A percentile compares a stretch with the other conserved stretches of the same genome.
Conservation (phyloP, 139 green algal species). For the Nannochloris sp. region DNA sequence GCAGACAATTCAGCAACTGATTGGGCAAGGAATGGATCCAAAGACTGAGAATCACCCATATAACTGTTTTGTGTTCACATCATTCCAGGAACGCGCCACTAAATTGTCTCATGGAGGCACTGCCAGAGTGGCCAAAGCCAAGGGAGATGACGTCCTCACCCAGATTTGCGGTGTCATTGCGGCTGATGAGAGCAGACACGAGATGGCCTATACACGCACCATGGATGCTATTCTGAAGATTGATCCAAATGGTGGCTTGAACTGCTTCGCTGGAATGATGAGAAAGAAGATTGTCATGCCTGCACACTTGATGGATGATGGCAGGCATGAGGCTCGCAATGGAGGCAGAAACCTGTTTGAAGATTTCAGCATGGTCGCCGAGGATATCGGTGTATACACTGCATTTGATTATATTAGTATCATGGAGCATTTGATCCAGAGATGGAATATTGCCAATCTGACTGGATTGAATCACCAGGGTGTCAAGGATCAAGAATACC, state of each 20-base stretch:
- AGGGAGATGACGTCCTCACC: slow-evolving; percentile 69
- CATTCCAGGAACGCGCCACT: slow-evolving; percentile 85
- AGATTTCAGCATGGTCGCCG: slow-evolving; percentile 86
- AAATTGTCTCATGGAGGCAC: slow-evolving; percentile 96
- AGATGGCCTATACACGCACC: slow-evolving; percentile 88
- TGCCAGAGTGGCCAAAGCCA: slow-evolving; percentile 67
- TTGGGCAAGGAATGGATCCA: slow-evolving; percentile 13
- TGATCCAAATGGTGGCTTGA: slow-evolving; percentile 78
- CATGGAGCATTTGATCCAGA: slow-evolving; percentile 81
- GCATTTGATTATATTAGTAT: slow-evolving; percentile 82
- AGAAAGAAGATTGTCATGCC: slow-evolving; percentile 98
- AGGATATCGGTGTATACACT: slow-evolving; percentile 68
- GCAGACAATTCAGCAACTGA: slow-evolving; percentile 68
- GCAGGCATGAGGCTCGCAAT: slow-evolving; percentile 50
- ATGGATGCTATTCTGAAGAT: slow-evolving; percentile 77
- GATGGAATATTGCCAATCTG: slow-evolving; percentile 59
- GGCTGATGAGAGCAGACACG: slow-evolving; percentile 91
- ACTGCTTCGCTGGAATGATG: slow-evolving; percentile 98
- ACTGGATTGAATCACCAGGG: slow-evolving; percentile 50
- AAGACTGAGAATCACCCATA: slow-evolving; percentile 20
- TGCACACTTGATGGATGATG: slow-evolving; percentile 92
- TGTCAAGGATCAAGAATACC: slow-evolving; percentile 47
- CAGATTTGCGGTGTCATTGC: slow-evolving; percentile 91
- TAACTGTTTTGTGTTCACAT: slow-evolving; percentile 38
- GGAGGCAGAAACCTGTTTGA: slow-evolving; percentile 67